A percentile compares a stretch with the other conserved stretches of the same genome.
Conservation (phyloP, 2,329 filamentous ascomycete genomes). For the Ustilaginoidea virens region DNA sequence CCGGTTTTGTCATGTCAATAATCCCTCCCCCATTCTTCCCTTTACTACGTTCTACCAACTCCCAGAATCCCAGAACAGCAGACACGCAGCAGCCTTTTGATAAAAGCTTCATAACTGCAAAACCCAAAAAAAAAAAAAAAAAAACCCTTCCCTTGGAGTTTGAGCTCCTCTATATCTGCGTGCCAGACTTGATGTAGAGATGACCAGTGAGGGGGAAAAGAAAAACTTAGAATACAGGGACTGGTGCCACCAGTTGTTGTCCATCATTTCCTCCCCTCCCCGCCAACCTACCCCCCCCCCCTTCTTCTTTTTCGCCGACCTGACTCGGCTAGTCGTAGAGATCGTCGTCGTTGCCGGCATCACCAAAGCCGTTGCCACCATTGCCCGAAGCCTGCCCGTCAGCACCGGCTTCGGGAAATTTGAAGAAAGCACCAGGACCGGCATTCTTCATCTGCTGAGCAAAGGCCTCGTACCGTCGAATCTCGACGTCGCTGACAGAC, state of each 20-base stretch:
- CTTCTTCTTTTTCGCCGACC: too few species aligned
- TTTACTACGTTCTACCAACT: constrained; percentile 20
- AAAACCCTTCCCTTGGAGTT: too few species aligned
- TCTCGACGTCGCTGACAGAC: constrained; percentile 93
- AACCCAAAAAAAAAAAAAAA: background rate
- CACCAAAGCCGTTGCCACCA: constrained; percentile 54
- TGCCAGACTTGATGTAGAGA: constrained; percentile 20
- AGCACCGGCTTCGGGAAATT: constrained; percentile 64
- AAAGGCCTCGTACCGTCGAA: constrained; percentile 95
- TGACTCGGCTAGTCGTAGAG: constrained; percentile 69
- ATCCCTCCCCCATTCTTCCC: constrained; percentile 2
- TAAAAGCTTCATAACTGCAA: too few species aligned
- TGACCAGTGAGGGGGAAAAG: constrained; percentile 21
- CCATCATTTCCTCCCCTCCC: too few species aligned
- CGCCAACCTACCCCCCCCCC: too few species aligned
- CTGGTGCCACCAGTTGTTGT: too few species aligned
- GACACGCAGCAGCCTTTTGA: constrained; percentile 9
- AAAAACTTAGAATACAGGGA: constrained; percentile 33
- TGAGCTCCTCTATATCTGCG: too few species aligned
- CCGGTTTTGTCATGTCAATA: too few species aligned
- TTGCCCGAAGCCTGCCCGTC: constrained; percentile 48
- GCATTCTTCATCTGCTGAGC: constrained; percentile 98
- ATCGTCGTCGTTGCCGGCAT: constrained; percentile 86
- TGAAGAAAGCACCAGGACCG: constrained; percentile 92
- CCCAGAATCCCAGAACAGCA: constrained; percentile 14